phyloP scores from a whole-genome alignment of 179 eudicot species.

The Monotropa hypopitys region DNA sequence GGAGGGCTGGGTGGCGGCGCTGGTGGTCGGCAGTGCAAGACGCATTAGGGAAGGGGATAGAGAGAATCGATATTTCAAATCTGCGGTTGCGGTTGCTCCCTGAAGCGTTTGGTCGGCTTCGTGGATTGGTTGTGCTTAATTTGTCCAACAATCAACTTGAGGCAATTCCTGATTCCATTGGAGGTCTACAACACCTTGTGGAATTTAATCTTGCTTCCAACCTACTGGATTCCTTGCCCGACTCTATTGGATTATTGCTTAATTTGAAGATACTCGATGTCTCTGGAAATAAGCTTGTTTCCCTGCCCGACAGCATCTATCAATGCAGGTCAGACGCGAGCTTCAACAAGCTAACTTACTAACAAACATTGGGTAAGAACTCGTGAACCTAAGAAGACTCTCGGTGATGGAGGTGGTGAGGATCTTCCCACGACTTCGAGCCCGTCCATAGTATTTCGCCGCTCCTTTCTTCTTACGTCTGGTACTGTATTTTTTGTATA shows the following conservation, averaged over 20 bases:
- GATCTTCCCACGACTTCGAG: no score
- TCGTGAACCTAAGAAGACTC: constrained; percentile 30
- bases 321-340: constrained; percentile 81
- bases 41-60: constrained; percentile 25
- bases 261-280: constrained; percentile 67
- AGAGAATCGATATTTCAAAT: constrained; percentile 45
- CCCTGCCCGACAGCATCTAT: constrained; percentile 78
- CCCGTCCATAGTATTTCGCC: no score
- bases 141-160: constrained; percentile 65
- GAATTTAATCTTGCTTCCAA: constrained; percentile 70
- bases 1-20: no score
- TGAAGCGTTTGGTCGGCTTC: constrained; percentile 60
- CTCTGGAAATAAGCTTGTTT: constrained; percentile 65
- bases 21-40: constrained; percentile 45
- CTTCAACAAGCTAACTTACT: constrained; percentile 62
- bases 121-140: constrained; percentile 40
- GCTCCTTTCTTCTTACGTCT: no score
- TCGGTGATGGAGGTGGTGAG: no score
- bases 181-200: constrained; percentile 71
- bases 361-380: constrained; percentile 65
- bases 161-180: constrained; percentile 84
- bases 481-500: no score
- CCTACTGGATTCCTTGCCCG: constrained; percentile 69
- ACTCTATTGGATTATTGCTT: constrained; percentile 61
- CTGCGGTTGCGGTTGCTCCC: constrained; percentile 46